These are phyloP conservation scores for Sanguinoderma infundibulare DNA, from an alignment of 1,284 basidiomycete genomes.

Conservation along the genomic window DNA sequence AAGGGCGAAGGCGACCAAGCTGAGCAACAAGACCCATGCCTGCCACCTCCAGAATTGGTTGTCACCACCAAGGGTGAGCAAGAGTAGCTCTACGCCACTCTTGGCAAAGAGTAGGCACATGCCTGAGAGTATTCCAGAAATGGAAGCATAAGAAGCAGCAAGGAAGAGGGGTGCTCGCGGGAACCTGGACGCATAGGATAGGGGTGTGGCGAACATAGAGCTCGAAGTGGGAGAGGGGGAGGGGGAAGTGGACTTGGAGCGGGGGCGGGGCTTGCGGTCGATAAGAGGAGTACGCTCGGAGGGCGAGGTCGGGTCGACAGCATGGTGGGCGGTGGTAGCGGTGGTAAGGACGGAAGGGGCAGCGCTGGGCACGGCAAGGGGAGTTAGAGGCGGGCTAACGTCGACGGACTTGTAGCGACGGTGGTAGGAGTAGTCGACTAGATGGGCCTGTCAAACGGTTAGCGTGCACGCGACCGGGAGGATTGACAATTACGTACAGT, in stretches of 20 bases:
- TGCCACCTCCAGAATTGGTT: constrained; percentile 92
- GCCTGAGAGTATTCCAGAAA: constrained; percentile 91
- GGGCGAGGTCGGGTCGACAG: constrained; percentile 38
- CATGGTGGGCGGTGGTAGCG: constrained; percentile 36
- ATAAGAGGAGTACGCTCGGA: constrained; percentile 67
- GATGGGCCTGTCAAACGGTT: constrained; percentile 51
- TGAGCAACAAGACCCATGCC: constrained; percentile 78
- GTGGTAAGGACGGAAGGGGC: constrained; percentile 36
- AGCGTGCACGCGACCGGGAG: constrained; percentile 13
- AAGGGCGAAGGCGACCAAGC: constrained; percentile 74
- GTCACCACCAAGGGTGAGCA: constrained; percentile 78
- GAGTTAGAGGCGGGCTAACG: constrained; percentile 38
- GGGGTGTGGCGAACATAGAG: constrained; percentile 31
- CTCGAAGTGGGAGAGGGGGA: constrained; percentile 30
- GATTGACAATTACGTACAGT: constrained; percentile 50
- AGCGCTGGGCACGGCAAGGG: constrained; percentile 34
- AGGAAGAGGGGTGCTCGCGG: constrained; percentile 67
- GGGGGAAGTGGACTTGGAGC: constrained; percentile 29
- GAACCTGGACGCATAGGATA: constrained; percentile 33
- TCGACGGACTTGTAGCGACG: constrained; percentile 38
- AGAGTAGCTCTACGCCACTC: constrained; percentile 88
- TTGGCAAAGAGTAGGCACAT: constrained; percentile 95
- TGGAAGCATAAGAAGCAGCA: constrained; percentile 88
- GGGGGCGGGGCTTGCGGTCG: constrained; percentile 46
- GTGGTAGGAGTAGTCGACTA: constrained; percentile 53